phyloP scores from a whole-genome alignment of 768 basidiomycete species.

The Boletus pseudopeckii region DNA sequence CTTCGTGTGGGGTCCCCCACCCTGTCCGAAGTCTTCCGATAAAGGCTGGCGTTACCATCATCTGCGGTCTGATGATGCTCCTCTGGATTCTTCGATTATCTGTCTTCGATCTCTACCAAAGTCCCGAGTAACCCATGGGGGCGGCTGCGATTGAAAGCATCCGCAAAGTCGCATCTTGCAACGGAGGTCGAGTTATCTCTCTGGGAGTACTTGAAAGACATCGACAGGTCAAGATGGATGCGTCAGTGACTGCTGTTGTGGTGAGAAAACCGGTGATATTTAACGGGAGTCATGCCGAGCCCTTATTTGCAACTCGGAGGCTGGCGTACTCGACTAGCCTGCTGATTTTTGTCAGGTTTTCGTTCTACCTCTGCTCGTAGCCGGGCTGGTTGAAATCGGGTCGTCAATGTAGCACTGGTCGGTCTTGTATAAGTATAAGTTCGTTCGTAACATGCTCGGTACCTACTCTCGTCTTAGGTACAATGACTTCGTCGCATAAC shows the following conservation, averaged over 20 bases:
- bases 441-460: neutral
- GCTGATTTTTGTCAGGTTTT: slow-evolving; percentile 39
- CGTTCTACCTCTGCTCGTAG: neutral
- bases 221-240: slow-evolving; percentile 29
- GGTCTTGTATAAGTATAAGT: slow-evolving; percentile 55
- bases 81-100: slow-evolving; percentile 63
- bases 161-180: slow-evolving; percentile 58
- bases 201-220: slow-evolving; percentile 1
- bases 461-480: slow-evolving; percentile 32
- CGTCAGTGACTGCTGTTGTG: slow-evolving; percentile 37
- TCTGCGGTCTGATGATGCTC: slow-evolving; percentile 68
- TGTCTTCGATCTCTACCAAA: slow-evolving; percentile 64
- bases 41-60: slow-evolving; percentile 70
- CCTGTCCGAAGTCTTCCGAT: slow-evolving; percentile 45
- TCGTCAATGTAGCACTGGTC: slow-evolving; percentile 71
- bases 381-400: neutral
- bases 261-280: slow-evolving; percentile 40
- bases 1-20: neutral
- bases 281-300: slow-evolving; percentile 40
- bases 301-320: slow-evolving; percentile 48
- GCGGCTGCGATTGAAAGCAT: slow-evolving; percentile 59
- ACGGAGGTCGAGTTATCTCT: slow-evolving; percentile 50
- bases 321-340: slow-evolving; percentile 48
- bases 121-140: slow-evolving; percentile 72
- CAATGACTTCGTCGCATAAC: slow-evolving; percentile 47